A percentile compares a stretch with the other conserved stretches of the same genome.
These are phyloP conservation scores for Pythium dissimile DNA, from an alignment of 352 stramenopile species.

Conservation along the genomic window DNA sequence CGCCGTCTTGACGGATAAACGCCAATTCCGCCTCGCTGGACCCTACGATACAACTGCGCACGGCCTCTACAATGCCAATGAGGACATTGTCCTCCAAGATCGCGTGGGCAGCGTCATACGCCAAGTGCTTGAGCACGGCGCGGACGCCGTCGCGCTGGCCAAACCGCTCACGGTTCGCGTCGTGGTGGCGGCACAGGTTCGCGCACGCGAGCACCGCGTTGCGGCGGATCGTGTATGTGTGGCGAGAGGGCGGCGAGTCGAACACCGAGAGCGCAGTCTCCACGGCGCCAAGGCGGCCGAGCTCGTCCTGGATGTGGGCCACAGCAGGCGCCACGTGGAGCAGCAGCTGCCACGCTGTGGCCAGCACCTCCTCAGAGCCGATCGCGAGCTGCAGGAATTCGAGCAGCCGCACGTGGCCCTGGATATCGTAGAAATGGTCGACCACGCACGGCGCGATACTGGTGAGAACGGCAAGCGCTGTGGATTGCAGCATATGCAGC, in stretches of 20 bases:
- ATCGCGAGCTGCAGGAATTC: slow-evolving; percentile 43
- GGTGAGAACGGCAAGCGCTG: slow-evolving; percentile 56
- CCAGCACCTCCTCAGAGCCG: slow-evolving; percentile 34
- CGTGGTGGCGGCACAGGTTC: slow-evolving; percentile 49
- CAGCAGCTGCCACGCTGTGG: slow-evolving; percentile 53
- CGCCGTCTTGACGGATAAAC: slow-evolving; percentile 61
- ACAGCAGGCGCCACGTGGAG: slow-evolving; percentile 35
- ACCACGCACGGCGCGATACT: slow-evolving; percentile 45
- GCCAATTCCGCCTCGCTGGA: slow-evolving; percentile 43
- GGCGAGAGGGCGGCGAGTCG: slow-evolving; percentile 32
- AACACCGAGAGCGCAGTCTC: slow-evolving; percentile 56
- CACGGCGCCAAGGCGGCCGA: slow-evolving; percentile 43
- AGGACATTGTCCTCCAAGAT: slow-evolving; percentile 72
- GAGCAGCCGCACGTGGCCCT: slow-evolving; percentile 43
- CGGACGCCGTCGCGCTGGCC: slow-evolving; percentile 41
- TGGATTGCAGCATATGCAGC: slow-evolving; percentile 49
- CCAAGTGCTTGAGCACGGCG: slow-evolving; percentile 36
- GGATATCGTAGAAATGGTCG: slow-evolving; percentile 57
- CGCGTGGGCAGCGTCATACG: slow-evolving; percentile 45
- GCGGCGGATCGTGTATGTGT: slow-evolving; percentile 63
- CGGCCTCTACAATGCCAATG: slow-evolving; percentile 55
- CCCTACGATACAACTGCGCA: slow-evolving; percentile 62
- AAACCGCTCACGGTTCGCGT: slow-evolving; percentile 52
- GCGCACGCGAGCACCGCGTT: slow-evolving; percentile 58
- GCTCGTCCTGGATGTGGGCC: slow-evolving; percentile 36